These are phyloP conservation scores for Vitis amurensis DNA, from an alignment of 164 flowering plant species.

Conservation along the genomic window DNA sequence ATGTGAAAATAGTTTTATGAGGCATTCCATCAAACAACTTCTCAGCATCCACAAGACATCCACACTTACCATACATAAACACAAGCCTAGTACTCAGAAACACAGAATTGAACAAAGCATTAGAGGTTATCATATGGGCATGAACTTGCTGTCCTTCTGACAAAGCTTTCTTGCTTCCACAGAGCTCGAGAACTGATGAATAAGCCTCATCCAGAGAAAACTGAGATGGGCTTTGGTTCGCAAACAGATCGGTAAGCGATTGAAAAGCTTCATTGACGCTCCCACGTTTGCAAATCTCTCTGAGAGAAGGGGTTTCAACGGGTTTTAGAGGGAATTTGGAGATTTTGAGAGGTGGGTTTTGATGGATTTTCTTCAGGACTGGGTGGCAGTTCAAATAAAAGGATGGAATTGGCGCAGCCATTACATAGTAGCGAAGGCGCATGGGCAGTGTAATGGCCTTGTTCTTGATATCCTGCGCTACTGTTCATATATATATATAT, in stretches of 20 bases:
- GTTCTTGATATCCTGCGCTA: background rate
- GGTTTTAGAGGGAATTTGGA: conserved; percentile 19
- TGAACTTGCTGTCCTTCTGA: conserved; percentile 66
- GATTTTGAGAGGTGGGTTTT: conserved; percentile 20
- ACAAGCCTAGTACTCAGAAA: conserved; percentile 75
- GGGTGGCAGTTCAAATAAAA: conserved; percentile 9
- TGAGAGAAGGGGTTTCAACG: conserved; percentile 20
- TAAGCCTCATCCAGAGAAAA: conserved; percentile 38
- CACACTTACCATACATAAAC: conserved; percentile 75
- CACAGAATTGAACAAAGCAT: conserved; percentile 20
- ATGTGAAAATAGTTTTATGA: conserved; percentile 57
- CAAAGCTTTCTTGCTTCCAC: conserved; percentile 46
- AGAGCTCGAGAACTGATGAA: conserved; percentile 59
- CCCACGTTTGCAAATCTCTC: conserved; percentile 34
- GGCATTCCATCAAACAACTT: conserved; percentile 67
- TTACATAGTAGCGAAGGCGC: conserved; percentile 7
- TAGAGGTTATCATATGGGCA: conserved; percentile 50
- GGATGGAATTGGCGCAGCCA: conserved; percentile 20
- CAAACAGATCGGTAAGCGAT: conserved; percentile 21
- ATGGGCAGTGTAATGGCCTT: background rate
- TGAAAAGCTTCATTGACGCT: conserved; percentile 50
- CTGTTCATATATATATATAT: no score
- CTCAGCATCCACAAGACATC: conserved; percentile 44
- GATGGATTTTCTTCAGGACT: conserved; percentile 12
- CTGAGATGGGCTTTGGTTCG: conserved; percentile 15